A percentile compares a stretch with the other conserved stretches of the same genome.
These are phyloP conservation scores for Termitomyces heimii DNA, from an alignment of 768 basidiomycete genomes.

Conservation along the genomic window DNA sequence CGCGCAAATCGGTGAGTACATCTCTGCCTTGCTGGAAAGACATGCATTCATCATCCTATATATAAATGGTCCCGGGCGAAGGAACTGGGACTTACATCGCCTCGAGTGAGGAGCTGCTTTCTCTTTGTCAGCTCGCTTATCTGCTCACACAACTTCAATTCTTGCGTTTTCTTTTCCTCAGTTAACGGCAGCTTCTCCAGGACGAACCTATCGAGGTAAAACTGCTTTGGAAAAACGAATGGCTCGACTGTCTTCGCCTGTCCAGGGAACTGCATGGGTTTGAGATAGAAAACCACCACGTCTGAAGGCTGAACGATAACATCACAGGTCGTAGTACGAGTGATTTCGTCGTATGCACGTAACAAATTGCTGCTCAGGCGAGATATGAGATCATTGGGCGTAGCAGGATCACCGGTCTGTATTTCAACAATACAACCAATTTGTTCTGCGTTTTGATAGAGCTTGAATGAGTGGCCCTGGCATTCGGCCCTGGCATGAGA, in stretches of 20 bases:
- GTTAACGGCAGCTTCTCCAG: conserved; percentile 45
- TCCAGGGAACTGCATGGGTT: conserved; percentile 8
- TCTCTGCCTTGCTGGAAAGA: conserved; percentile 47
- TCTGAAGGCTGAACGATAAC: conserved; percentile 62
- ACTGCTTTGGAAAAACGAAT: conserved; percentile 56
- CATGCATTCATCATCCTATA: not conserved
- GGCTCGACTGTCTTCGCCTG: conserved; percentile 26
- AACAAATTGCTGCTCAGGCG: conserved; percentile 43
- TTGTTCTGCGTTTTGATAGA: conserved; percentile 15
- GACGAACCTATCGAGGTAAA: conserved; percentile 74
- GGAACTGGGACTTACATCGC: conserved; percentile 41
- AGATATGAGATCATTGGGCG: conserved; percentile 52
- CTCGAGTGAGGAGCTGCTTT: conserved; percentile 42
- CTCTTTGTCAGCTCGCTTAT: conserved; percentile 39
- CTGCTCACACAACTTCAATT: conserved; percentile 39
- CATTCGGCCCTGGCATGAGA: conserved; percentile 42
- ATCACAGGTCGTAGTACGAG: conserved; percentile 33
- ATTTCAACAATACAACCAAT: conserved; percentile 47
- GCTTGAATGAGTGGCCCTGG: conserved; percentile 18
- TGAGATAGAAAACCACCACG: conserved; percentile 53
- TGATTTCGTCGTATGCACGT: conserved; percentile 21
- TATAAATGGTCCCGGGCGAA: not conserved
- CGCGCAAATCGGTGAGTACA: conserved; percentile 52
- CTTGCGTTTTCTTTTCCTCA: conserved; percentile 27
- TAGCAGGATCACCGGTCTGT: conserved; percentile 34